A percentile compares a stretch with the other conserved stretches of the same genome.
phyloP scores from a whole-genome alignment of 1,139 yeast species.

The Tardiomyces blankii region DNA sequence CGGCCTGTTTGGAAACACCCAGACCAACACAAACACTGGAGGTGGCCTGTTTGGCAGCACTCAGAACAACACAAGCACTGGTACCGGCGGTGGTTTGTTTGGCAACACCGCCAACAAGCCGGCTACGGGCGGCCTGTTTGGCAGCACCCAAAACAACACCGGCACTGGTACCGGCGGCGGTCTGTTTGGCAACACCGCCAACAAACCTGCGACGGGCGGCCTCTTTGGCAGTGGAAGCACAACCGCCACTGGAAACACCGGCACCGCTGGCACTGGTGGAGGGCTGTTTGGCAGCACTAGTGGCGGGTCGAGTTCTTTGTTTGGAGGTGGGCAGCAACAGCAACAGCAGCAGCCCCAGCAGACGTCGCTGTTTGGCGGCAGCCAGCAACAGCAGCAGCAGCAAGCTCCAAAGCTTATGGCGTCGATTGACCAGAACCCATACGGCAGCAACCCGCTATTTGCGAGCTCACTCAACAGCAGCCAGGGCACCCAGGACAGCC shows the following conservation, averaged over 20 bases:
- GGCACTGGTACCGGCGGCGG: slow-evolving; percentile 19
- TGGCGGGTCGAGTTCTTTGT: slow-evolving; percentile 10
- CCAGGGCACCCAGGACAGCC: slow-evolving; percentile 3
- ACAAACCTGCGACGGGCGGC: slow-evolving; percentile 18
- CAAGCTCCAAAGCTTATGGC: slow-evolving; percentile 20
- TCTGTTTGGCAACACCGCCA: slow-evolving; percentile 16
- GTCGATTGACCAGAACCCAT: slow-evolving; percentile 53
- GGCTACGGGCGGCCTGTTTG: slow-evolving; percentile 23
- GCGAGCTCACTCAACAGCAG: slow-evolving; percentile 1
- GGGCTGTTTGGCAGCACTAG: slow-evolving; percentile 24
- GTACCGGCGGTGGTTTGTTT: slow-evolving; percentile 17
- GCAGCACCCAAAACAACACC: slow-evolving; percentile 12
- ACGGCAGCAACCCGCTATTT: slow-evolving; percentile 60
- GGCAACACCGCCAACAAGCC: slow-evolving; percentile 9
- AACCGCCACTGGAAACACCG: slow-evolving; percentile 11
- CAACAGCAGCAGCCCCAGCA: slow-evolving; percentile 10
- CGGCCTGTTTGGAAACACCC: slow-evolving; percentile 23
- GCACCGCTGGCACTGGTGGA: slow-evolving; percentile 10
- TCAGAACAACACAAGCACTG: slow-evolving; percentile 7
- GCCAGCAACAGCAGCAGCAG: slow-evolving; percentile 8
- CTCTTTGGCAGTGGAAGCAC: slow-evolving; percentile 21
- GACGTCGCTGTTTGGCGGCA: slow-evolving; percentile 10
- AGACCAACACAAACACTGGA: slow-evolving; percentile 15
- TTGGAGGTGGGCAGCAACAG: slow-evolving; percentile 9
- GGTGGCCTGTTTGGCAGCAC: slow-evolving; percentile 19